A percentile compares a stretch with the other conserved stretches of the same genome.
Conservation (phyloP, 345 rosid species). For the Aquilaria sinensis region DNA sequence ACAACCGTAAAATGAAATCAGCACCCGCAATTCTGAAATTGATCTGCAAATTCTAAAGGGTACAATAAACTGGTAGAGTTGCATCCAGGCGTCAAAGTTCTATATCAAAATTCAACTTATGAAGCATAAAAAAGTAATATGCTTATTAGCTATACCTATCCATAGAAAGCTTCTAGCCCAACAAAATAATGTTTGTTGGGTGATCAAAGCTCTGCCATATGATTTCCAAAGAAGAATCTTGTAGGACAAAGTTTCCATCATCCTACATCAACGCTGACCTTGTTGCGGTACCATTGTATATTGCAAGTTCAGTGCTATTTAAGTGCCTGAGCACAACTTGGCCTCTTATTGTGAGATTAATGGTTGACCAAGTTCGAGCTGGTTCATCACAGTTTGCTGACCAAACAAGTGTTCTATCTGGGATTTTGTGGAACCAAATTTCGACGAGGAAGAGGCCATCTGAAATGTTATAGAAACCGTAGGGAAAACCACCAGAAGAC, state of each 20-base stretch:
- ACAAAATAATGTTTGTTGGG: slow-evolving; percentile 21
- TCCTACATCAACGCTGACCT: slow-evolving; percentile 17
- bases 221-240: slow-evolving; percentile 5
- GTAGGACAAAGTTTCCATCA: slow-evolving; percentile 23
- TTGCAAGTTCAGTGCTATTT: slow-evolving; percentile 11
- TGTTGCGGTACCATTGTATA: slow-evolving; percentile 17
- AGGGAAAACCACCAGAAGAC: slow-evolving; percentile 24
- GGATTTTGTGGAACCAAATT: slow-evolving; percentile 26
- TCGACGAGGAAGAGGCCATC: slow-evolving; percentile 21
- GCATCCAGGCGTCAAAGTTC: no score
- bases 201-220: slow-evolving; percentile 28
- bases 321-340: slow-evolving; percentile 22
- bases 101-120: no score
- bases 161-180: slow-evolving; percentile 21
- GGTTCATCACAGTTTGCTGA: slow-evolving; percentile 30
- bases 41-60: no score
- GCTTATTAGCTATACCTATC: background rate
- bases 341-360: slow-evolving; percentile 16
- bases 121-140: no score
- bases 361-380: slow-evolving; percentile 15
- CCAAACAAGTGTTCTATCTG: slow-evolving; percentile 24
- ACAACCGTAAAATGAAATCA: no score
- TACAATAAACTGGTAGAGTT: no score
- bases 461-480: slow-evolving; percentile 23
- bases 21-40: no score